These are phyloP conservation scores for Crassisporium funariophilum DNA, from an alignment of 768 basidiomycete species.

Conservation along the genomic window DNA sequence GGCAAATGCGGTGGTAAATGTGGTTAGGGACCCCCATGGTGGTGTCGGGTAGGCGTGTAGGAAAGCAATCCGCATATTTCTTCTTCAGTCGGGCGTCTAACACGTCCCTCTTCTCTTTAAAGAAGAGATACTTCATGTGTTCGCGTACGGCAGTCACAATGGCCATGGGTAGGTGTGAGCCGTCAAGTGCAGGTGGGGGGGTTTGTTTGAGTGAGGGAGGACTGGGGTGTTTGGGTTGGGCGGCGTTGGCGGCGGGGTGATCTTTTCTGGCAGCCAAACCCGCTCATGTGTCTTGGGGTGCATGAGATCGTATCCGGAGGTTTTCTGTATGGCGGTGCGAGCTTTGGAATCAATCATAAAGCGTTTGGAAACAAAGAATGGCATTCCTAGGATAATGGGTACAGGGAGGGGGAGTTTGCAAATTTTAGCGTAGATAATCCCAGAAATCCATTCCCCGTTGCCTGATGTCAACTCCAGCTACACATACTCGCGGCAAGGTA, in stretches of 20 bases:
- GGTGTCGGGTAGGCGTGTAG: no score
- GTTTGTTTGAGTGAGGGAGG: no score
- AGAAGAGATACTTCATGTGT: no score
- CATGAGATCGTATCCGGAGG: conserved; percentile 8
- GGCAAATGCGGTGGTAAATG: no score
- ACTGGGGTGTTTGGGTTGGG: no score
- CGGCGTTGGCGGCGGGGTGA: conserved; percentile 5
- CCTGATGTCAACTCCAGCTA: conserved; percentile 13
- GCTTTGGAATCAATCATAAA: conserved; percentile 17
- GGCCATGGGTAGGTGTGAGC: no score
- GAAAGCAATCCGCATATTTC: no score
- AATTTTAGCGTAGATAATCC: conserved; percentile 18
- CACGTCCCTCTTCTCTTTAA: no score
- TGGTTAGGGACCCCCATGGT: no score
- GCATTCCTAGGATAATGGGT: conserved; percentile 26
- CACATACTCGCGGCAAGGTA: conserved; percentile 21
- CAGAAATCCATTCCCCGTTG: conserved; percentile 21
- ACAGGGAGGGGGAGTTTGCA: conserved; percentile 16
- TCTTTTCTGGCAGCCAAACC: conserved; percentile 5
- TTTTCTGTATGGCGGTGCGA: conserved; percentile 19
- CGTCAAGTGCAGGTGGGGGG: no score
- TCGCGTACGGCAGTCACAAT: no score
- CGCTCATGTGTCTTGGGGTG: background rate
- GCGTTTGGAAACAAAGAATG: conserved; percentile 18
- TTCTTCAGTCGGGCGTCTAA: no score